Percentiles rank a stretch among this genome's conserved stretches.
phyloP scores from a whole-genome alignment of 2,329 filamentous ascomycete species.

The Aspergillus quadricinctus region DNA sequence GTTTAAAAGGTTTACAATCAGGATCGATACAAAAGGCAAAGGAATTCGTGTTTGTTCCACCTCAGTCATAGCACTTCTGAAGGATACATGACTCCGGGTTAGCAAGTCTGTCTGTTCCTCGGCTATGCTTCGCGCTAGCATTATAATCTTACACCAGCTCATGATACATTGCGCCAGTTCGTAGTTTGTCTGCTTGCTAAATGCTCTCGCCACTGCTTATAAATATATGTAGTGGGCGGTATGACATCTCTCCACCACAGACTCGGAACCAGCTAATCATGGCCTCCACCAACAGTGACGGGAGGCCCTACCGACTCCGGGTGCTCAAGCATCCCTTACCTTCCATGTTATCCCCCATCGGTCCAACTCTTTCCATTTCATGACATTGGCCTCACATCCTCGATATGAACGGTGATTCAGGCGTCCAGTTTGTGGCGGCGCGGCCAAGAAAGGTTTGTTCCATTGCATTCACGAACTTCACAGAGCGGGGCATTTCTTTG shows the following conservation, averaged over 20 bases:
- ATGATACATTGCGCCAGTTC: not conserved
- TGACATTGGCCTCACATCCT: not conserved
- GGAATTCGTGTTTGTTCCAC: not conserved
- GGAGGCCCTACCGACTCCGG: slow-evolving; percentile 5
- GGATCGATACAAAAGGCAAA: not conserved
- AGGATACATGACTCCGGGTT: not conserved
- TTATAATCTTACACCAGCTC: not conserved
- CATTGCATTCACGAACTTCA: slow-evolving; percentile 6
- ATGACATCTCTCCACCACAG: slow-evolving; percentile 16
- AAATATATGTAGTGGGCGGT: not conserved
- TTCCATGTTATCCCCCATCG: not conserved
- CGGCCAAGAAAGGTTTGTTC: slow-evolving; percentile 36
- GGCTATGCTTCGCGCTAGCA: not conserved
- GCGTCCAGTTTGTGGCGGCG: slow-evolving; percentile 33
- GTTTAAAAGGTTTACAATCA: not conserved
- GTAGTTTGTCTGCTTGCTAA: not conserved
- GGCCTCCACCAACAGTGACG: slow-evolving; percentile 11
- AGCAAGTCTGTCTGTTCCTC: not conserved
- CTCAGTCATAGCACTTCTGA: not conserved
- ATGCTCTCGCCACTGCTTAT: not conserved
- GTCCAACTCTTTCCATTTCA: not conserved
- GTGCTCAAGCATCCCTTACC: not conserved
- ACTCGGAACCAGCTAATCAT: slow-evolving; percentile 16
- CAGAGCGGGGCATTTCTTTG: slow-evolving; percentile 20
- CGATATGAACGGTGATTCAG: slow-evolving; percentile 36